Percentiles rank a stretch among this genome's conserved stretches.
Evolutionary conservation across 2,329 filamentous ascomycete genomes (phyloP).

Genomic region (Colletotrichum aenigma): DNA sequence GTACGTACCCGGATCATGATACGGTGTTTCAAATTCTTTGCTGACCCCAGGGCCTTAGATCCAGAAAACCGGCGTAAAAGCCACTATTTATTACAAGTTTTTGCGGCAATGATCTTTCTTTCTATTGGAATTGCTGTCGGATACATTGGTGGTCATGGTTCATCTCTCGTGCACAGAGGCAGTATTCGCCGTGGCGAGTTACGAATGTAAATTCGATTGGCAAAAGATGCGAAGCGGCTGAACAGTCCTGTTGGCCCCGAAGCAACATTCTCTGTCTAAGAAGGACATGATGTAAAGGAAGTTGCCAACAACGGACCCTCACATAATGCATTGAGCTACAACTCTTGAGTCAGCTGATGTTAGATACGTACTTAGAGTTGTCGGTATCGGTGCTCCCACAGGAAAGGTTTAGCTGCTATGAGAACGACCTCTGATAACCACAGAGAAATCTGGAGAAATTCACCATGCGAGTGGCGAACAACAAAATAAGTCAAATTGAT

Average conservation of each 20-base stretch:
- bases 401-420: fast-evolving
- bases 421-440: neutral
- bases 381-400: neutral
- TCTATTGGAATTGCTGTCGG: neutral
- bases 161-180: neutral
- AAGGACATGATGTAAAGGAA: no score
- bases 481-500: neutral
- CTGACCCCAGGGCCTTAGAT: neutral
- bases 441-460: neutral
- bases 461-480: fast-evolving
- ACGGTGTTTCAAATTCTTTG: fast-evolving
- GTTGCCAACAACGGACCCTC: no score
- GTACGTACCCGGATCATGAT: neutral
- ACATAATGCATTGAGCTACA: no score
- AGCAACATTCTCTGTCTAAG: no score
- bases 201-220: no score
- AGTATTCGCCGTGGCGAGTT: neutral
- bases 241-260: no score
- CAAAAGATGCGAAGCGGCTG: no score
- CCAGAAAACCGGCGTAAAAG: fast-evolving
- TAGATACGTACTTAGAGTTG: no score
- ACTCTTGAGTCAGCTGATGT: no score
- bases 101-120: neutral
- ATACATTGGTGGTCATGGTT: neutral
- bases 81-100: neutral